Percentiles rank a stretch among this genome's conserved stretches.
Conservation (phyloP, 176 grass and related monocot species). For the Triticum monococcum region DNA sequence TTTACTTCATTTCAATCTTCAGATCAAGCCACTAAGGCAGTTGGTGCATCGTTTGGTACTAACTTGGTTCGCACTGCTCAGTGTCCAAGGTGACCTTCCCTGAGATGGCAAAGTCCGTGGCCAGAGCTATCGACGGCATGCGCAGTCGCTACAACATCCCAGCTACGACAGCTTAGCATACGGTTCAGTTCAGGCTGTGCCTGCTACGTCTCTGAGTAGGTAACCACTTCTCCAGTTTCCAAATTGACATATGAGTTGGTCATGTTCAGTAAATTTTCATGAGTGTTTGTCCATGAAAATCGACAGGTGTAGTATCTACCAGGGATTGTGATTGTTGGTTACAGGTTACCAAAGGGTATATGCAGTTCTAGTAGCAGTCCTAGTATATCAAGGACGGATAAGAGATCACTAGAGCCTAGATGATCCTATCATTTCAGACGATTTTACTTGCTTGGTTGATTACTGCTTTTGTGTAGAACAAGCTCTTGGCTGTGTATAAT, state of each 20-base stretch:
- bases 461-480: background rate
- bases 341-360: background rate
- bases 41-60: background rate
- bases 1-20: background rate
- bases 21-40: no score
- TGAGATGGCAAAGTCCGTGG: conserved; percentile 32
- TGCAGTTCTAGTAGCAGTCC: background rate
- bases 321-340: background rate
- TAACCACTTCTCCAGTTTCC: background rate
- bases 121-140: conserved; percentile 47
- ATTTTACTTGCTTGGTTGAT: background rate
- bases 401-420: background rate
- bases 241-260: background rate
- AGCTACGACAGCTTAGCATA: conserved; percentile 22
- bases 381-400: background rate
- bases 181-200: background rate
- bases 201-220: background rate
- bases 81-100: conserved; percentile 55
- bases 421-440: background rate
- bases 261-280: no score
- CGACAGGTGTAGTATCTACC: background rate
- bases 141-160: conserved; percentile 55
- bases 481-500: no score
- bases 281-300: background rate
- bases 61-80: background rate